phyloP scores from a whole-genome alignment of 305 asterid species.

The Petunia hybrid region DNA sequence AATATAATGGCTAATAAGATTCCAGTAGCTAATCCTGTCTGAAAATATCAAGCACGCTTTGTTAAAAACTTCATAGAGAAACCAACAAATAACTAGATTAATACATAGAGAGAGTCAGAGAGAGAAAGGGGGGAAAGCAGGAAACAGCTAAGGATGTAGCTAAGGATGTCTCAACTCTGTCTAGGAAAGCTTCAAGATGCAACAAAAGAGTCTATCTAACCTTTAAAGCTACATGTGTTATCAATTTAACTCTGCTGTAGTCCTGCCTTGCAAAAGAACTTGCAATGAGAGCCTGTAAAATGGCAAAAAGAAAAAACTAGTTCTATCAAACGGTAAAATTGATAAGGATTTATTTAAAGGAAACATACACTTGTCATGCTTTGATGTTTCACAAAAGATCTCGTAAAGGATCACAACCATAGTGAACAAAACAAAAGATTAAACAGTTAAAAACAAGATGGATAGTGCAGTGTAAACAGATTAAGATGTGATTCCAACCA shows the following conservation, averaged over 20 bases:
- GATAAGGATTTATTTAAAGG: neutral
- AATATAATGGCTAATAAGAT: conserved; percentile 43
- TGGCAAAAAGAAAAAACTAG: neutral
- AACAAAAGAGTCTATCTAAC: conserved; percentile 29
- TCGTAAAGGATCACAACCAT: conserved; percentile 4
- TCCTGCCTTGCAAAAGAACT: conserved; percentile 48
- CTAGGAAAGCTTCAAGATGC: neutral
- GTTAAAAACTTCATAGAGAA: neutral
- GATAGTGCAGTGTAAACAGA: neutral
- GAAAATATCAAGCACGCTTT: conserved; percentile 22
- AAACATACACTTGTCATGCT: neutral
- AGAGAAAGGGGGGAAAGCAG: neutral
- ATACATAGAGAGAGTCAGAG: neutral
- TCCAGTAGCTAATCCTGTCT: conserved; percentile 50
- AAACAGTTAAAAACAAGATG: neutral
- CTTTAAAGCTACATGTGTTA: conserved; percentile 43
- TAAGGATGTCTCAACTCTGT: neutral
- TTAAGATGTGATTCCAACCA: neutral
- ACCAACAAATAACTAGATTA: neutral
- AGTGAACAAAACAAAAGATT: conserved; percentile 12
- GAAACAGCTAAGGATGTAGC: neutral
- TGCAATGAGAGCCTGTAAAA: conserved; percentile 53
- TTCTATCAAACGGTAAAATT: conserved; percentile 13
- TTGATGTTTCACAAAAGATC: neutral
- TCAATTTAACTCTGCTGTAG: conserved; percentile 45